These are phyloP conservation scores for Calonectria montana DNA, from an alignment of 2,329 filamentous ascomycete species.

Conservation along the genomic window DNA sequence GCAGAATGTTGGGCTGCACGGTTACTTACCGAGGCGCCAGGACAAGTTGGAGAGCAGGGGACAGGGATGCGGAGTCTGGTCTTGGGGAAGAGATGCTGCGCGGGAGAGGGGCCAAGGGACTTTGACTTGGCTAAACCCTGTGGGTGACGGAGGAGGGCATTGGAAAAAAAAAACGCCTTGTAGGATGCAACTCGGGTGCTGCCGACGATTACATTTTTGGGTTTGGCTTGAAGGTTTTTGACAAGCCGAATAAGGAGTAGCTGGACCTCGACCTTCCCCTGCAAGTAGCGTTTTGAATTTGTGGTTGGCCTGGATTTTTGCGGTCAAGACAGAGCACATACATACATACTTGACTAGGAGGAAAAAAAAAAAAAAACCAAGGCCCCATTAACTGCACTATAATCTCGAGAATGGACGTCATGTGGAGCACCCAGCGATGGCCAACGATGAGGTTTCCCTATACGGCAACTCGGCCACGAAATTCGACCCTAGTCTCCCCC, in stretches of 20 bases:
- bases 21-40: slow-evolving; percentile 28
- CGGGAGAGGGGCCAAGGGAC: slow-evolving; percentile 21
- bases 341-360: too few species aligned
- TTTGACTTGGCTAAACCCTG: not conserved
- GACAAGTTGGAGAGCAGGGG: not conserved
- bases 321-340: not conserved
- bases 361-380: not conserved
- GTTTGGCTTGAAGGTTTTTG: not conserved
- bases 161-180: not conserved
- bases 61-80: slow-evolving; percentile 25
- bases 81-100: slow-evolving; percentile 19
- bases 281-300: not conserved
- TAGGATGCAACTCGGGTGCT: not conserved
- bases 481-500: not conserved
- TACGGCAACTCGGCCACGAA: slow-evolving; percentile 6
- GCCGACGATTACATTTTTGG: not conserved
- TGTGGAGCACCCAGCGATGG: not conserved
- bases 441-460: slow-evolving; percentile 21
- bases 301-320: not conserved
- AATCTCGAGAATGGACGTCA: not conserved
- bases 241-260: not conserved
- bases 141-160: not conserved
- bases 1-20: not conserved
- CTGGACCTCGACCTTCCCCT: not conserved
- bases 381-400: not conserved